A percentile compares a stretch with the other conserved stretches of the same genome.
phyloP scores from a whole-genome alignment of 768 basidiomycete species.

The Suillus americanus region DNA sequence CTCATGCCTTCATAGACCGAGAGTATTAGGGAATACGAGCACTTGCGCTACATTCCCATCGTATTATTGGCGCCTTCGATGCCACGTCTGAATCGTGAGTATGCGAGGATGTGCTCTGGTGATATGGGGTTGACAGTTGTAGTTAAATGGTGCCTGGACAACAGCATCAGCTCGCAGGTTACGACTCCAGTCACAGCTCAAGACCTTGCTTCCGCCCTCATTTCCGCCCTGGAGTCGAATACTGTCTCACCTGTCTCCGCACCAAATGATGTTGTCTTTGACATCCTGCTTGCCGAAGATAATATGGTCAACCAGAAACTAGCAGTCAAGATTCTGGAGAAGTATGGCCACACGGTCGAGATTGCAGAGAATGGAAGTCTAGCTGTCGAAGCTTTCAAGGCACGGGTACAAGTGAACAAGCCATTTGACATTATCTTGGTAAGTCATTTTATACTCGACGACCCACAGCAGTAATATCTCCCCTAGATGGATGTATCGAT shows the following conservation, averaged over 20 bases:
- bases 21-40: constrained; percentile 86
- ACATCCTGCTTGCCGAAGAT: constrained; percentile 95
- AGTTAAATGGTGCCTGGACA: constrained; percentile 97
- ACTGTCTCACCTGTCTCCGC: constrained; percentile 86
- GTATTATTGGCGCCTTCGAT: constrained; percentile 83
- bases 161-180: constrained; percentile 93
- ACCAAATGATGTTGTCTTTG: constrained; percentile 83
- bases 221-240: constrained; percentile 93
- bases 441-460: constrained; percentile 29
- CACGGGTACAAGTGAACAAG: constrained; percentile 62
- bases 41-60: constrained; percentile 94
- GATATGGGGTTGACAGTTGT: constrained; percentile 11
- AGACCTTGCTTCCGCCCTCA: constrained; percentile 88
- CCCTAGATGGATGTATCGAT: constrained; percentile 95
- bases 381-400: constrained; percentile 90
- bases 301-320: constrained; percentile 95
- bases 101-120: constrained; percentile 7
- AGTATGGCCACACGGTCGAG: constrained; percentile 92
- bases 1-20: constrained; percentile 62
- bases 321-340: constrained; percentile 95
- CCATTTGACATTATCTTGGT: constrained; percentile 94
- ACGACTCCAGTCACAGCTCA: constrained; percentile 87
- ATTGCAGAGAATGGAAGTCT: constrained; percentile 97
- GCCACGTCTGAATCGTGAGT: constrained; percentile 73
- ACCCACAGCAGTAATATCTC: constrained; percentile 4